Evolutionary conservation across 352 stramenopile species (phyloP), one percentile per base, ranked within the genome.

Genomic region (Globisporangium viniferum): DNA sequence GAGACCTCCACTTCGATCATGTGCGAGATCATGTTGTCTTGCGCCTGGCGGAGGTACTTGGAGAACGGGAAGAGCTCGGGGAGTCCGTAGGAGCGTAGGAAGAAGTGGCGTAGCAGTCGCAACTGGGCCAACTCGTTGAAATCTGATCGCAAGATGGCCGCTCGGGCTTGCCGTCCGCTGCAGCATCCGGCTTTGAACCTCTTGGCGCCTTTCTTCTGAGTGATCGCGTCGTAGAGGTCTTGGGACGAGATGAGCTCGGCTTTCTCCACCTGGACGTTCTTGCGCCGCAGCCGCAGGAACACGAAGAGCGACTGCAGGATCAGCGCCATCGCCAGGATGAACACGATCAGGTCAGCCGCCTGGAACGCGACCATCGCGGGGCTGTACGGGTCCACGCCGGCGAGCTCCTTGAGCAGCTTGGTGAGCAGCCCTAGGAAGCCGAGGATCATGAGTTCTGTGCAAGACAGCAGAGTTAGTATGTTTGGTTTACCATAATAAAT

Each of bases 1-100:
- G 80, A 84, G 15, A 89, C 75, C 44, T 91, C 69, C 5, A 94
- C 82, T 24, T 94, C 84, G 39, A 94, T 90, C 76, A 94, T 86
- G 66, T 94, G 78, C 15, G 76, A 86, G 62, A 94, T 90, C 67
- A 92, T 81, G 67, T 85, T 90, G 18, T 88, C 84, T 68, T 92
- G 86, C 2, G 81, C 83, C 9, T 88, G 80, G 59, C 80, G 77
- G 8, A 93, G 53, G 66, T 93, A 92, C 71, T 93, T 93, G 66
- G 79, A 79, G 66, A 90, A 93, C 10, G 86, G 82, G 29, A 85
- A 85, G 9, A 89, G 72, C 59, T 88, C 73, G 0, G 81, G 81
- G 1, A 89, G 66, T 6, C 69, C 73, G 49, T 85, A 84, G 4
- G 65, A 69, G 3, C 62, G 63, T 3, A 89, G 66, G 55, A 89